Conservation (phyloP, 2,329 filamentous ascomycete species). For the Sarocladium oryzae region DNA sequence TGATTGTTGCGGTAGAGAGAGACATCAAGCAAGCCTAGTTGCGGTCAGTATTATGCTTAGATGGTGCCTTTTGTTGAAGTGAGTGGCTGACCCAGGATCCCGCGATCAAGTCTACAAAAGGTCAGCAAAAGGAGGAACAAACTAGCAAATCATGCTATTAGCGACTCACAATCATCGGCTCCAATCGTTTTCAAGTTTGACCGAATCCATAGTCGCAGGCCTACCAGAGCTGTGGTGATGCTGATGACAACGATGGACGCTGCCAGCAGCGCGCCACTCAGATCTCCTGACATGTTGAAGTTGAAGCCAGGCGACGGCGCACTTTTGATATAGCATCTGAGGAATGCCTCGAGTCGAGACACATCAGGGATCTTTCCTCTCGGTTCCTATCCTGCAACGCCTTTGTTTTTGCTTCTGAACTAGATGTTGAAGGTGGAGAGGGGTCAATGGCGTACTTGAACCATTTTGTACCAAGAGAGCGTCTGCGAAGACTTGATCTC, state of each 20-base stretch:
- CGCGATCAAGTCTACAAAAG: background rate
- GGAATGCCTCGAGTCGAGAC: background rate
- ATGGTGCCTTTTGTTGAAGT: no score
- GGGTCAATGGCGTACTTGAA: background rate
- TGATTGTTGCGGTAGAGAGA: background rate
- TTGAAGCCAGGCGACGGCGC: background rate
- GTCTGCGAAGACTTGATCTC: background rate
- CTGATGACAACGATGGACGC: constrained; percentile 1
- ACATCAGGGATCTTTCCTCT: background rate
- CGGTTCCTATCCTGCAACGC: no score
- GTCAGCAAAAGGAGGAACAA: no score
- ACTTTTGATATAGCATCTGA: background rate
- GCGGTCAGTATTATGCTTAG: background rate
- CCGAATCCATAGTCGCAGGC: constrained; percentile 6
- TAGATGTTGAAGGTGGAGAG: background rate
- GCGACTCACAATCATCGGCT: constrained; percentile 9
- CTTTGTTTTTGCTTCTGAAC: no score
- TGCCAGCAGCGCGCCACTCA: constrained; percentile 10
- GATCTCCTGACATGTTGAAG: constrained; percentile 14
- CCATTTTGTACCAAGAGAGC: background rate
- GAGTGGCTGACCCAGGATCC: background rate
- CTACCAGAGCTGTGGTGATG: background rate
- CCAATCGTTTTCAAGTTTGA: background rate
- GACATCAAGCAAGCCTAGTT: background rate
- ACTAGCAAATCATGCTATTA: no score